These are phyloP conservation scores for Stenogyne calaminthoides DNA, from an alignment of 305 asterid species.

Conservation along the genomic window DNA sequence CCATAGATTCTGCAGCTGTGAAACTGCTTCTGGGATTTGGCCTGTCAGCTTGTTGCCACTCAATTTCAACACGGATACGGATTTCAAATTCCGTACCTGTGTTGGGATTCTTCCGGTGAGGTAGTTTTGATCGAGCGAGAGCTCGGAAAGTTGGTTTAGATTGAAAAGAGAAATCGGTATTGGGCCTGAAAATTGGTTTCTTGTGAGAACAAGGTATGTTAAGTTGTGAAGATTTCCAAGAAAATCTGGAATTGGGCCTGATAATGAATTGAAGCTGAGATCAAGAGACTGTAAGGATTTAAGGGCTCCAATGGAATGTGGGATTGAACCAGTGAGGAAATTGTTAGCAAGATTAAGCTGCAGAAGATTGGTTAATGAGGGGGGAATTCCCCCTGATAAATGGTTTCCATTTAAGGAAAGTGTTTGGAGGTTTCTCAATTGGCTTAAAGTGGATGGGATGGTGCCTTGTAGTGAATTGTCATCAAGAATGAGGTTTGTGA, in stretches of 20 bases:
- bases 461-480: slow-evolving; percentile 68
- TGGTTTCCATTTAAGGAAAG: slow-evolving; percentile 66
- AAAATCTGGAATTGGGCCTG: slow-evolving; percentile 65
- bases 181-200: slow-evolving; percentile 68
- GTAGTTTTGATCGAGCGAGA: slow-evolving; percentile 73
- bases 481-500: slow-evolving; percentile 74
- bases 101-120: slow-evolving; percentile 68
- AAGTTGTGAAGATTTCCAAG: slow-evolving; percentile 59
- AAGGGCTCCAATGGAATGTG: slow-evolving; percentile 41
- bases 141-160: slow-evolving; percentile 55
- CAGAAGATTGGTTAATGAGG: slow-evolving; percentile 48
- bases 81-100: slow-evolving; percentile 60
- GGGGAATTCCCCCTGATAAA: slow-evolving; percentile 65
- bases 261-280: slow-evolving; percentile 66
- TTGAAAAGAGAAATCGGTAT: slow-evolving; percentile 59
- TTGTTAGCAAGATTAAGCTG: slow-evolving; percentile 61
- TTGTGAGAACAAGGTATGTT: slow-evolving; percentile 64
- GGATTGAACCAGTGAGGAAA: slow-evolving; percentile 56
- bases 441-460: slow-evolving; percentile 60
- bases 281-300: slow-evolving; percentile 55
- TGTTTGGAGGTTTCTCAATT: slow-evolving; percentile 52
- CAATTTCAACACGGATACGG: slow-evolving; percentile 63
- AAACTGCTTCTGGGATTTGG: slow-evolving; percentile 74
- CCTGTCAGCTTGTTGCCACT: slow-evolving; percentile 72
- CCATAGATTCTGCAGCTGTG: slow-evolving; percentile 69